Evolutionary conservation across 2,329 filamentous ascomycete genomes (phyloP).

Genomic region (Septoria petroselini): DNA sequence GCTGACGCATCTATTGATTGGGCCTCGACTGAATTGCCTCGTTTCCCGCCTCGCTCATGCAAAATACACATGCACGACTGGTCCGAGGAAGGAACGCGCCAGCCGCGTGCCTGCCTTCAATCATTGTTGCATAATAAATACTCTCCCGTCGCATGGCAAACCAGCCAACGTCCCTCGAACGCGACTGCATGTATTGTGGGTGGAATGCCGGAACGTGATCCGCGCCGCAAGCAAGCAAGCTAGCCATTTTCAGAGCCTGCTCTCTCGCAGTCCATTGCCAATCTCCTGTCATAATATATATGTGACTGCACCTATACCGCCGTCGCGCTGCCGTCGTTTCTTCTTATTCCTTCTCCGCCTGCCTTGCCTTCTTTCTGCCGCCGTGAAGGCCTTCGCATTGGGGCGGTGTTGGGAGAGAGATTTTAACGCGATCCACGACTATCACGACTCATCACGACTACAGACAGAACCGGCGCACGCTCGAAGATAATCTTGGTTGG

Average conservation of each 20-base stretch:
- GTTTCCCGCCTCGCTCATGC: not conserved
- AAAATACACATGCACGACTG: too few relatives aligned
- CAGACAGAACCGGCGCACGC: conserved; percentile 6
- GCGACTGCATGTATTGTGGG: conserved; percentile 10
- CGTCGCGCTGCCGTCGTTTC: not conserved
- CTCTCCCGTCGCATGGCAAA: conserved; percentile 1
- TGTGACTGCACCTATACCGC: conserved; percentile 1
- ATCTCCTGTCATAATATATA: conserved; percentile 4
- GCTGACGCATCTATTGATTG: conserved; percentile 5
- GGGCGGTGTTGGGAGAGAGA: not conserved
- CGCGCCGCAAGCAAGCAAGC: conserved; percentile 9
- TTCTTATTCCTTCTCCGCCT: not conserved
- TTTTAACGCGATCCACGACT: conserved; percentile 12
- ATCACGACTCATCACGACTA: conserved; percentile 7
- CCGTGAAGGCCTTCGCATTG: not conserved
- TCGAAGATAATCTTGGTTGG: not conserved
- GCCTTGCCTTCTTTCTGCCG: not conserved
- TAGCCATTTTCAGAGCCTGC: conserved; percentile 6
- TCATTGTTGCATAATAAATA: too few relatives aligned
- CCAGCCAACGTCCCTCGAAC: conserved; percentile 1
- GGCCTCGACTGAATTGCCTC: too few relatives aligned
- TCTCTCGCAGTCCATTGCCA: not conserved
- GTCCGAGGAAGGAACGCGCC: too few relatives aligned
- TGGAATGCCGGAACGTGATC: not conserved
- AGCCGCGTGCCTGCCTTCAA: too few relatives aligned